Evolutionary conservation across 2,329 filamentous ascomycete species (phyloP), one percentile per base, ranked within the genome.

Genomic region (Ceratocystis lukuohia): DNA sequence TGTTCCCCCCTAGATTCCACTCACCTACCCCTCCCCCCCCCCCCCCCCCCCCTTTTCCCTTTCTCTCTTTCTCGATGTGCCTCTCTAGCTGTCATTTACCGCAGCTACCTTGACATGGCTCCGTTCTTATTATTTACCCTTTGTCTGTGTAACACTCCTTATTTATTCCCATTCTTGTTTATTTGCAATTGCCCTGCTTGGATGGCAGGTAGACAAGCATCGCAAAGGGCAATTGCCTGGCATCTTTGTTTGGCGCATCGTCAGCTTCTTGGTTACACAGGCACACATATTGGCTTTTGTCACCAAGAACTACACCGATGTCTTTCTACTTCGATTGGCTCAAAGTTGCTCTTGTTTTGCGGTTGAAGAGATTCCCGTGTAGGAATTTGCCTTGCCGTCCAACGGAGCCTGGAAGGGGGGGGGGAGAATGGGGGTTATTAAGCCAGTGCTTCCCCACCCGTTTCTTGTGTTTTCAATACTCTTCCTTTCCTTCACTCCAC

Each of bases 261-360:
- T 28, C 22, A 57, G 25, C 53, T 57, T 41, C 53, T 30, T 57
- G 53, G 53, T 57, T 57, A 57, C 53, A 57, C 53, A 57, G 4
- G 22, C n/a, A 50, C 46, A 22, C 46, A 50, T 22, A 50, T 20
- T 50, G 7, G n/a, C 20, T 50, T 50, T 50, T 50, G 10, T 50
- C 22, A 22, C n/a, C 46, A 50, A 50, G 22, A 22, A 50, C 46
- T 50, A 50, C 46, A 22, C 20, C 20, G 20, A 20, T 41, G 10
- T 41, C 37, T 41, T 41, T 41, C 46, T 50, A 22, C 17, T 20
- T 50, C 46, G 5, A 50, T 50, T 50, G 46, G 46, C 7, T 22
- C 46, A 50, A 50, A 12, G 6, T 59, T 57, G 20, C 53, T 57
- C 25, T 6, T 15, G 10, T 25, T 57, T 57, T 41, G 5, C 28